Evolutionary conservation across 2,329 filamentous ascomycete species (phyloP), one percentile per base, ranked within the genome.

Genomic region (Calonectria pauciramosa): DNA sequence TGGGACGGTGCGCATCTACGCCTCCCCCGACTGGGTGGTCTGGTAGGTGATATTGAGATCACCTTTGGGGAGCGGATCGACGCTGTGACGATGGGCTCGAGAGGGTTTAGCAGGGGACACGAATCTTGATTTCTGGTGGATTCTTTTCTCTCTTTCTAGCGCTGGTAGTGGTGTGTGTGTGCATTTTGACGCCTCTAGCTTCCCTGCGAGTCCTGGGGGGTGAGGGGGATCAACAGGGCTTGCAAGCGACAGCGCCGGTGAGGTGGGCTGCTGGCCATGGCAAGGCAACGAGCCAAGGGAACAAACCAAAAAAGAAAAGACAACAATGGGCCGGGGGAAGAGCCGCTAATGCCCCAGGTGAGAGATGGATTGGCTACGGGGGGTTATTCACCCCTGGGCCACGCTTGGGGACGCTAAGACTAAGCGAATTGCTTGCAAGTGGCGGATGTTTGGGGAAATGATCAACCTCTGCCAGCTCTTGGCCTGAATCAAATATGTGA

Each of bases 41-140:
- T 47, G 63, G 28, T 16, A 49, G 28, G 41, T 34, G 51, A 66
- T 52, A 72, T 72, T 72, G 52, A 38, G 70, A 72, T 72, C 70
- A 67, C 9, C 70, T 67, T 47, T 47, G 41, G 41, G 41, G 52
- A 64, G 49, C 34, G 14, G 41, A 70, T 64, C 23, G 49, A 26
- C 49, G 30, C 26, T 30, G 26, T 20, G 49, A 47, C 20, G 20
- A 47, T 47, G 41, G 41, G 20, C 41, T 6, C 41, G 6, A 47
- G 41, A n/a, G 20, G 20, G 26, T 54, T 30, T 30, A 18, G 28
- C 51, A 30, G 4, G 51, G 26, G 28, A 16, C 14, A 32, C 26
- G 13, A 54, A 54, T 54, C 51, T 54, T 28, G 28, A 26, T 26
- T 54, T 16, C 10, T 16, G 18, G 51, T 54, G 51, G 51, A 20